phyloP scores from a whole-genome alignment of 345 rosid species.

The Abelmoschus esculentus region DNA sequence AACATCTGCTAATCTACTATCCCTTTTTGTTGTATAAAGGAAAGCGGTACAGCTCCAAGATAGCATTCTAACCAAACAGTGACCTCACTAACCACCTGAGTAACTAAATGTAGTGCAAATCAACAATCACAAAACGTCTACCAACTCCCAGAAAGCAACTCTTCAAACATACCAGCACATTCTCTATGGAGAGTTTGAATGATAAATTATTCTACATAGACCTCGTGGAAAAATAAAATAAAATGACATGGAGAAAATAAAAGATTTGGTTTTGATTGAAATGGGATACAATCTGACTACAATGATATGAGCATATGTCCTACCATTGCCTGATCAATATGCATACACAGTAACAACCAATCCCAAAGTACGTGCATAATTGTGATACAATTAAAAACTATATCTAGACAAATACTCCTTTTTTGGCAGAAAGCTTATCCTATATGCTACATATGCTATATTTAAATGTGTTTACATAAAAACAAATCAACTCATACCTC shows the following conservation, averaged over 20 bases:
- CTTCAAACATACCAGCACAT: not conserved
- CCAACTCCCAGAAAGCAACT: not conserved
- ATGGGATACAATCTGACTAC: not conserved
- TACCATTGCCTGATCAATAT: not conserved
- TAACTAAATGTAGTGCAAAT: not conserved
- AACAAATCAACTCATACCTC: constrained; percentile 34
- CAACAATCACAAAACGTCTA: not conserved
- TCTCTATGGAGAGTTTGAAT: not conserved
- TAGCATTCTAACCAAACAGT: not conserved
- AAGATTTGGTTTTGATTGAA: not conserved
- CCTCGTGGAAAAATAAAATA: not conserved
- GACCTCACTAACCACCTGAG: not conserved
- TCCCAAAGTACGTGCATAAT: not conserved
- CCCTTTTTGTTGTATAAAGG: not conserved
- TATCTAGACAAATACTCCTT: not conserved
- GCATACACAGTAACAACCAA: not conserved
- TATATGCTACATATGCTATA: not conserved
- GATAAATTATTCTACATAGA: not conserved
- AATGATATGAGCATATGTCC: not conserved
- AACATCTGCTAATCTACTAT: not conserved
- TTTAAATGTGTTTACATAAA: not conserved
- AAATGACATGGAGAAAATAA: constrained; percentile 4
- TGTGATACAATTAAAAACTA: not conserved
- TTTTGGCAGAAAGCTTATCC: not conserved
- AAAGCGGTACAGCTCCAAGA: not conserved